Evolutionary conservation across 2,329 filamentous ascomycete genomes (phyloP).

Genomic region (Botryotinia convoluta): DNA sequence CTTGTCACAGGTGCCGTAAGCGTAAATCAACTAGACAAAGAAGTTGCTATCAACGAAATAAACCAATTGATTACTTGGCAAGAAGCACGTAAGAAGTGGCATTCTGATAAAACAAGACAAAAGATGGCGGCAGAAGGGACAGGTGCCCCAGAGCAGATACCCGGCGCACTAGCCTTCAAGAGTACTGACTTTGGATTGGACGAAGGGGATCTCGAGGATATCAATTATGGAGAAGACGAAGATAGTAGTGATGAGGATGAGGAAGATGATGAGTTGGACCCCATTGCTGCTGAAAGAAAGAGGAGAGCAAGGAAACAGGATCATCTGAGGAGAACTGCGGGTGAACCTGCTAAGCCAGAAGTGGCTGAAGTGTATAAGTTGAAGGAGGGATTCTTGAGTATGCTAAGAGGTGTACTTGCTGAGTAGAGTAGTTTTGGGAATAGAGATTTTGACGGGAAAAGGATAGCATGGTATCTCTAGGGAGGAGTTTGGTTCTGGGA

Average conservation of each 20-base stretch:
- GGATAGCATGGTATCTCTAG: neutral
- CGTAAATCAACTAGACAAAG: conserved; percentile 65
- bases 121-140: conserved; percentile 92
- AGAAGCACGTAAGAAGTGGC: conserved; percentile 94
- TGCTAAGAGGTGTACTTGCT: conserved; percentile 79
- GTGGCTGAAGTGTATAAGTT: conserved; percentile 80
- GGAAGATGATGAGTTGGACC: conserved; percentile 75
- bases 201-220: conserved; percentile 80
- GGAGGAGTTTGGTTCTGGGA: neutral
- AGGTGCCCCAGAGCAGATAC: conserved; percentile 46
- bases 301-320: conserved; percentile 76
- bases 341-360: conserved; percentile 77
- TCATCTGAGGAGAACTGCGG: conserved; percentile 73
- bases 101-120: conserved; percentile 93
- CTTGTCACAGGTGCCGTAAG: conserved; percentile 79
- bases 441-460: neutral
- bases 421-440: conserved; percentile 48
- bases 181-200: conserved; percentile 88
- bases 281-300: conserved; percentile 81
- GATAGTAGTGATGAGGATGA: conserved; percentile 62
- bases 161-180: conserved; percentile 62
- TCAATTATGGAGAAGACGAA: conserved; percentile 72
- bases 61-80: conserved; percentile 89
- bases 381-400: conserved; percentile 73
- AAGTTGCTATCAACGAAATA: conserved; percentile 74